Evolutionary conservation across 768 basidiomycete species (phyloP).

Genomic region (Phlegmacium glaucopus): DNA sequence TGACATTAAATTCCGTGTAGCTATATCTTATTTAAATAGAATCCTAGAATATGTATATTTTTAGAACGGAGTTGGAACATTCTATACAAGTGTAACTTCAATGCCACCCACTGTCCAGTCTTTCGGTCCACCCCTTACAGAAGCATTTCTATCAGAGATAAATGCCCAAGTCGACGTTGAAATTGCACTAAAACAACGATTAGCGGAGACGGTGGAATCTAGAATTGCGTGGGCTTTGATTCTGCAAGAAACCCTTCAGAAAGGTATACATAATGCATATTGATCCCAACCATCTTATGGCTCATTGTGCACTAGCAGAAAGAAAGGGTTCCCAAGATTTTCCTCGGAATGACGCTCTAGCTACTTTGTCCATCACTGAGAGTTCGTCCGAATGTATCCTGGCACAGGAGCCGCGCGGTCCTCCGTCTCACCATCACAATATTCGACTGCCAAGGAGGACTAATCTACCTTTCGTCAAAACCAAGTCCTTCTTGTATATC

Average conservation of each 20-base stretch:
- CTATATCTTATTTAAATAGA: too few species aligned
- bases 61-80: too few species aligned
- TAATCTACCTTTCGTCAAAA: conserved; percentile 10
- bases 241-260: conserved; percentile 34
- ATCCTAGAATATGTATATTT: too few species aligned
- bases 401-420: conserved; percentile 24
- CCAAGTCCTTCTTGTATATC: conserved; percentile 36
- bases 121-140: not conserved
- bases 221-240: conserved; percentile 48
- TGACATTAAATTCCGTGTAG: too few species aligned
- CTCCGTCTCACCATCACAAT: conserved; percentile 12
- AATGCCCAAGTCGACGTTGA: conserved; percentile 43
- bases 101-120: not conserved
- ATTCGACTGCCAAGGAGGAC: conserved; percentile 18
- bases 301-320: conserved; percentile 4
- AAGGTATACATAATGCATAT: conserved; percentile 17
- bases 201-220: conserved; percentile 38
- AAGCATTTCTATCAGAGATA: conserved; percentile 21
- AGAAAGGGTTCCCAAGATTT: conserved; percentile 19
- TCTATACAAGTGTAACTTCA: too few species aligned
- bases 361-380: conserved; percentile 38
- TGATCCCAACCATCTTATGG: not conserved
- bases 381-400: conserved; percentile 36
- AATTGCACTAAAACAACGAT: conserved; percentile 39
- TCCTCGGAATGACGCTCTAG: conserved; percentile 39